Evolutionary conservation across 78 protist genomes (phyloP).

Genomic region (Cavenderia fasciculata): DNA sequence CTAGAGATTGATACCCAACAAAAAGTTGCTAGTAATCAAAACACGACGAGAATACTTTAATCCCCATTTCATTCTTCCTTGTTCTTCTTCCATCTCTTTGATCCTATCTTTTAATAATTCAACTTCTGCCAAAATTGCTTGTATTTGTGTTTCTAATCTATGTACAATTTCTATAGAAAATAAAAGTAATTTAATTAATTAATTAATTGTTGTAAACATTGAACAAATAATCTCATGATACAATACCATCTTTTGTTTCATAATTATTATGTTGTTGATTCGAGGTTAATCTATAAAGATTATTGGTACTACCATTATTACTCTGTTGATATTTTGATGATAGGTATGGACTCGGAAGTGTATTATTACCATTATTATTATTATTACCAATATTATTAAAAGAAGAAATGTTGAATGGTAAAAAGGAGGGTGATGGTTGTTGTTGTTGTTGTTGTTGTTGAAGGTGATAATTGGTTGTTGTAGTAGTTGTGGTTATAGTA

Average conservation of each 20-base stretch:
- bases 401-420: no score
- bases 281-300: no score
- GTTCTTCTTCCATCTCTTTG: slow-evolving; percentile 37
- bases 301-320: no score
- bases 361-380: no score
- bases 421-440: no score
- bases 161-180: neutral
- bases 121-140: neutral
- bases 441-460: no score
- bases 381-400: no score
- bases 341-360: no score
- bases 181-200: no score
- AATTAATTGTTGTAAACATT: neutral
- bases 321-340: no score
- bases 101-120: slow-evolving; percentile 38
- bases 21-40: slow-evolving; percentile 14
- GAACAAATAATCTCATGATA: neutral
- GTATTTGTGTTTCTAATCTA: slow-evolving; percentile 23
- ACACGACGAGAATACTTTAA: slow-evolving; percentile 55
- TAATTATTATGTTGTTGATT: slow-evolving; percentile 5
- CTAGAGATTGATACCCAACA: slow-evolving; percentile 56
- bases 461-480: no score
- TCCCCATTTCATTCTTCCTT: slow-evolving; percentile 50
- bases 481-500: no score
- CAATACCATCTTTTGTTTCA: neutral